Base-by-base conservation (phyloP, 23 red algal genomes). In the Agarophyton chilense region DNA sequence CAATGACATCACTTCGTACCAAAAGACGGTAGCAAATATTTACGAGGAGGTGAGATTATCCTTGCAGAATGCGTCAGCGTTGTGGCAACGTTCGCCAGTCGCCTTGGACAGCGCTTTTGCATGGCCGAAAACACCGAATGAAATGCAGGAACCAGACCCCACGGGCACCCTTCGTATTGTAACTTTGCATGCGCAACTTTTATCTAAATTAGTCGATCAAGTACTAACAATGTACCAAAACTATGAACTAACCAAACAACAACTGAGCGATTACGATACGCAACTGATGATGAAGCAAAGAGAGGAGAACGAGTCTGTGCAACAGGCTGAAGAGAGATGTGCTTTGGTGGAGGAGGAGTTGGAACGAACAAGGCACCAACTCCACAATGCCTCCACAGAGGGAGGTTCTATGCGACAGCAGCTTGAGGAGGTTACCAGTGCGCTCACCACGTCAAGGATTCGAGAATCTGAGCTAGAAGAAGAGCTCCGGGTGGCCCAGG, bases 381-480 rank as follows among this genome's bases (percentile, higher is more conserved):
- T 86, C 57, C 60, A 86, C 39, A 40, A 24, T 22, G 17, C 33
- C 36, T 51, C 24, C 25, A 24, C 50, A 3, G 82, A 86, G 67
- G 41, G 33, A 46, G 34, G 34, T 10, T 73, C 64, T 33, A 28
- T 86, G 64, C 40, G 65, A n/a, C 61, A 45, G 9, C 64, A 72
- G 60, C 50, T 63, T 53, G 45, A 71, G 18, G 64, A 63, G 25
- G 40, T 86, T 16, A 38, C 62, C 11, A 45, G 29, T 33, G 65
- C 25, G 14, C 64, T 73, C 10, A 38, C 61, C 14, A 45, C 61
- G 19, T 66, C 82, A 22, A 67, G 67, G 64, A 55, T 56, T 25
- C 42, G 49, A 32, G 82, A 53, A 52, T 45, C 64, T 29, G 82
- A 70, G 35, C 82, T 86, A 53, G 44, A 73, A 11, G 64, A 70